A percentile compares a stretch with the other conserved stretches of the same genome.
These are phyloP conservation scores for Phaeodactylum tricornutum DNA, from an alignment of 108 stramenopile genomes.

Conservation along the genomic window DNA sequence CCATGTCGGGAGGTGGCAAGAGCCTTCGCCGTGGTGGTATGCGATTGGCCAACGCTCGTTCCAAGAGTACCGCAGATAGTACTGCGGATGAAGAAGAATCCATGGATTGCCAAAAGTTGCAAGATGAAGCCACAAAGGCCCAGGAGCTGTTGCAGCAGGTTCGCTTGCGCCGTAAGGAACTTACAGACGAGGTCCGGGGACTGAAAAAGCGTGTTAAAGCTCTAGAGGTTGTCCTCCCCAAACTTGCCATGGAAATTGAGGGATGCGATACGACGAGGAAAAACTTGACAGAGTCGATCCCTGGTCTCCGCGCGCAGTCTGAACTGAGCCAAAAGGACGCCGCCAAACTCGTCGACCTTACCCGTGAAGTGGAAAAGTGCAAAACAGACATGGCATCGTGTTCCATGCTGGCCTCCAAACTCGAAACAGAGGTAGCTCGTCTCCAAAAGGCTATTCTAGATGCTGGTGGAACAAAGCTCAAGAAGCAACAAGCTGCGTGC, in stretches of 20 bases:
- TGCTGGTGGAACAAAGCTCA: slow-evolving; percentile 82
- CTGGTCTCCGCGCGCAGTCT: slow-evolving; percentile 58
- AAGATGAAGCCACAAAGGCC: slow-evolving; percentile 37
- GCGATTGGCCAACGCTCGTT: slow-evolving; percentile 9
- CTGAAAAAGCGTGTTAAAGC: slow-evolving; percentile 55
- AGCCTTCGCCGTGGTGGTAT: slow-evolving; percentile 74
- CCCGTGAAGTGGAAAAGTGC: slow-evolving; percentile 45
- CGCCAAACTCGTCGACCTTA: slow-evolving; percentile 44
- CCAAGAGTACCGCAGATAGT: slow-evolving; percentile 15
- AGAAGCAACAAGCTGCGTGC: slow-evolving; percentile 72
- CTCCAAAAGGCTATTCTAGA: slow-evolving; percentile 84
- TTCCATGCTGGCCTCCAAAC: slow-evolving; percentile 41
- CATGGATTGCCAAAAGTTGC: slow-evolving; percentile 38
- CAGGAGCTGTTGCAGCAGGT: slow-evolving; percentile 41
- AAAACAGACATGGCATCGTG: slow-evolving; percentile 70
- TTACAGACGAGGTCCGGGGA: slow-evolving; percentile 53
- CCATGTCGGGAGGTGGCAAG: slow-evolving; percentile 98
- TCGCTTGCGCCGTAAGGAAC: slow-evolving; percentile 40
- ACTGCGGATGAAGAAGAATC: slow-evolving; percentile 24
- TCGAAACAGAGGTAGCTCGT: slow-evolving; percentile 66
- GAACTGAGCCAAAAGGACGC: slow-evolving; percentile 58
- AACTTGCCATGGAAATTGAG: slow-evolving; percentile 71
- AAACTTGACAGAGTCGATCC: slow-evolving; percentile 70
- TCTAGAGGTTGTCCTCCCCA: slow-evolving; percentile 61
- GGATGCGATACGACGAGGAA: slow-evolving; percentile 75